A percentile compares a stretch with the other conserved stretches of the same genome.
Conservation (phyloP, 148 eudicot species). For the Polygonum maritimum region DNA sequence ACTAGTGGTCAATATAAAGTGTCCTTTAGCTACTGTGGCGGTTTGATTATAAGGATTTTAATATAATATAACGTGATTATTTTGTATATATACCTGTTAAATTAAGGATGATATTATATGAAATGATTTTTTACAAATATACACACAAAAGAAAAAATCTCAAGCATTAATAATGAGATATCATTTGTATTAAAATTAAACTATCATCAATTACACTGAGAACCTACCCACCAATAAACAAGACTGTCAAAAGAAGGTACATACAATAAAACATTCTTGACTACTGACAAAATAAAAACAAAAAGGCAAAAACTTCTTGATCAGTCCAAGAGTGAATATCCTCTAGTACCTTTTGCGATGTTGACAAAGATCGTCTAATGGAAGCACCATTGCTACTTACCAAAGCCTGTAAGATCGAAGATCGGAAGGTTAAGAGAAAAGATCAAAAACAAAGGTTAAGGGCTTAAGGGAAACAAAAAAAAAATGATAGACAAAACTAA, state of each 20-base stretch:
- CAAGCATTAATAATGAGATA: too few relatives aligned
- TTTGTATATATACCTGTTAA: too few relatives aligned
- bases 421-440: neutral
- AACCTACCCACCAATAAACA: constrained; percentile 30
- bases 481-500: neutral
- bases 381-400: constrained; percentile 20
- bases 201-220: constrained; percentile 20
- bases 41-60: too few relatives aligned
- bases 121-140: too few relatives aligned
- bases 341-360: constrained; percentile 22
- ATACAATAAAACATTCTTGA: neutral
- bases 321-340: neutral
- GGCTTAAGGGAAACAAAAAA: neutral
- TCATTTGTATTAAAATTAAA: too few relatives aligned
- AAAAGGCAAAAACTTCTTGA: neutral
- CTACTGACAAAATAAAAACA: neutral
- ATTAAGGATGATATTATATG: too few relatives aligned
- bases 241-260: neutral
- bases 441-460: neutral
- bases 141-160: too few relatives aligned
- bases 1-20: too few relatives aligned
- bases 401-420: constrained; percentile 26
- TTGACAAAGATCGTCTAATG: constrained; percentile 19
- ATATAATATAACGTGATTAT: too few relatives aligned
- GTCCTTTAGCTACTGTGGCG: too few relatives aligned